These are phyloP conservation scores for Pythium monospermum DNA, from an alignment of 352 stramenopile genomes.

Conservation along the genomic window DNA sequence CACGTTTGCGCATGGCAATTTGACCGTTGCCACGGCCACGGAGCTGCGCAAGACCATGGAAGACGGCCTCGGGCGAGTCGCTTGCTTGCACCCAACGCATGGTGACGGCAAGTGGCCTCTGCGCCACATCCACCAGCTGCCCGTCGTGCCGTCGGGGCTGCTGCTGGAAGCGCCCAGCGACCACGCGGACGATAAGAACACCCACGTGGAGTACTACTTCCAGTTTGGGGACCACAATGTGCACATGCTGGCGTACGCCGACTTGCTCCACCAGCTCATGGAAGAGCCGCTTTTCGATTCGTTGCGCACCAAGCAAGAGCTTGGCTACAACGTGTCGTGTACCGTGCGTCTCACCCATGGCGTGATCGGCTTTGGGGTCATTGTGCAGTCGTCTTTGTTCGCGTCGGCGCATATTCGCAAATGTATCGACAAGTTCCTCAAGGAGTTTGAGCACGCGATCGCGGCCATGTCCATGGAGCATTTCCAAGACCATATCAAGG, in stretches of 20 bases:
- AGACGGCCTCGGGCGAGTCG: conserved; percentile 28
- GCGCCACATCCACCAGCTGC: conserved; percentile 56
- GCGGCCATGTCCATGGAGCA: conserved; percentile 57
- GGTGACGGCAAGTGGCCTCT: conserved; percentile 24
- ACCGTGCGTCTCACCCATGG: conserved; percentile 75
- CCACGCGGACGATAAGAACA: conserved; percentile 77
- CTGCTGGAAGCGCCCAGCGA: conserved; percentile 61
- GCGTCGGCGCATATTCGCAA: conserved; percentile 51
- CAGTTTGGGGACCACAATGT: conserved; percentile 75
- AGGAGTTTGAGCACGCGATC: conserved; percentile 75
- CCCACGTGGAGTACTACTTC: conserved; percentile 82
- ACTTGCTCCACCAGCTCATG: conserved; percentile 87
- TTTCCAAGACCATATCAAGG: conserved; percentile 77
- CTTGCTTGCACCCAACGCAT: conserved; percentile 19
- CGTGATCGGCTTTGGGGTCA: conserved; percentile 79
- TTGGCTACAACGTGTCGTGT: conserved; percentile 89
- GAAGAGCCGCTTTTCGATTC: conserved; percentile 87
- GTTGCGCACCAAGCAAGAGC: conserved; percentile 83
- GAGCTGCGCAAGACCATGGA: conserved; percentile 43
- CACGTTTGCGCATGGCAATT: conserved; percentile 74
- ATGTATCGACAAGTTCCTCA: conserved; percentile 69
- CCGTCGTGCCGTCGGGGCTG: conserved; percentile 33
- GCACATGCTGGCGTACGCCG: conserved; percentile 56
- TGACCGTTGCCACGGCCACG: conserved; percentile 27
- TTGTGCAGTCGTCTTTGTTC: conserved; percentile 79